Conservation (phyloP, 768 basidiomycete species). For the Lactarius quietus region DNA sequence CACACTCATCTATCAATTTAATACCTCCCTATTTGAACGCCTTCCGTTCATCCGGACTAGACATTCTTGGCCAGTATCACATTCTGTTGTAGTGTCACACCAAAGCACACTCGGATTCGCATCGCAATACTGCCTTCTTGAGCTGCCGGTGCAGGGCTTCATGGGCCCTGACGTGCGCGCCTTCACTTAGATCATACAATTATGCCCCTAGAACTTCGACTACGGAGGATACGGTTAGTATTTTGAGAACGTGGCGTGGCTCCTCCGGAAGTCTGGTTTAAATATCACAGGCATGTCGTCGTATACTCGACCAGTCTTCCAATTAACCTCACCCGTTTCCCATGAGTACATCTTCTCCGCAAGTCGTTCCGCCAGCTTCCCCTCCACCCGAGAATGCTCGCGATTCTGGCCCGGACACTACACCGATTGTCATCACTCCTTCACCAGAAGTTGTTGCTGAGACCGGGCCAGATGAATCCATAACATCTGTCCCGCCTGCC, state of each 20-base stretch:
- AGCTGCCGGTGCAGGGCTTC: no score
- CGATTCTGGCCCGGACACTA: not conserved
- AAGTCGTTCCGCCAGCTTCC: not conserved
- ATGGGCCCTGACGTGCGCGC: no score
- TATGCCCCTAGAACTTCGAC: no score
- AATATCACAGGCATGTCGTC: not conserved
- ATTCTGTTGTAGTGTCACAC: no score
- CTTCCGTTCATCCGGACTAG: no score
- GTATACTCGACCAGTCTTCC: not conserved
- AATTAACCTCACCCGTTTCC: not conserved
- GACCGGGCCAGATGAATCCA: not conserved
- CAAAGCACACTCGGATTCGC: no score
- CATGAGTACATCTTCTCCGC: not conserved
- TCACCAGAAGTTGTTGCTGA: not conserved
- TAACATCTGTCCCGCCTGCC: not conserved
- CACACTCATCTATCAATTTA: no score
- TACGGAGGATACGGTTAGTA: no score
- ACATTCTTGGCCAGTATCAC: no score
- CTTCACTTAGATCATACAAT: no score
- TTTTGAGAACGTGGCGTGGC: not conserved
- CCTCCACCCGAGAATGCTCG: not conserved
- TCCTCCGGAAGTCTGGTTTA: not conserved
- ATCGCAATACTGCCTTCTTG: no score
- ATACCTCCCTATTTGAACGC: no score
- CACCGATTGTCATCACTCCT: not conserved